A percentile compares a stretch with the other conserved stretches of the same genome.
Evolutionary conservation across 2,329 filamentous ascomycete genomes (phyloP).

Genomic region (Ophiocordyceps camponoti-leonardi): DNA sequence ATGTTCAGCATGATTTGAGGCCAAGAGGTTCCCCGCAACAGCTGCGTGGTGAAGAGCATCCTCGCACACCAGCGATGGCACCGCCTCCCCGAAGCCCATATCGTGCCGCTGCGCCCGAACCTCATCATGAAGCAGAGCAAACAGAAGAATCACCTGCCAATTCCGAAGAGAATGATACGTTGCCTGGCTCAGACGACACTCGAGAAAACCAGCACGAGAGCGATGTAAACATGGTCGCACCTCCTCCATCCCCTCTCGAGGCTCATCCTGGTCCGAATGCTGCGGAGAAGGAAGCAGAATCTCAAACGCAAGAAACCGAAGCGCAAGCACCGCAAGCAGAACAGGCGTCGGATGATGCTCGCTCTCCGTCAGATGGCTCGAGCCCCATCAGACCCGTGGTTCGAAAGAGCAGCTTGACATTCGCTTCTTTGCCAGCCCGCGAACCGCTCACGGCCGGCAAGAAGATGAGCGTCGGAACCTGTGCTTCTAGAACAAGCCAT

Average conservation of each 20-base stretch:
- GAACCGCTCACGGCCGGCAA: slow-evolving; percentile 76
- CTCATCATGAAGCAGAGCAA: slow-evolving; percentile 21
- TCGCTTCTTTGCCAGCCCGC: slow-evolving; percentile 79
- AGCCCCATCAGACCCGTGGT: slow-evolving; percentile 62
- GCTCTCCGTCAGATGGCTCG: slow-evolving; percentile 50
- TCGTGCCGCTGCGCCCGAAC: slow-evolving; percentile 11
- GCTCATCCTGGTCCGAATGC: not conserved
- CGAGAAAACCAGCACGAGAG: not conserved
- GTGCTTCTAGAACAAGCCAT: slow-evolving; percentile 62
- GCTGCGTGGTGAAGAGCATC: slow-evolving; percentile 5
- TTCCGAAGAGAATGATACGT: not conserved
- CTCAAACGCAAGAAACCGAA: not conserved
- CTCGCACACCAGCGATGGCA: slow-evolving; percentile 4
- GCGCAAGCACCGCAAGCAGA: not conserved
- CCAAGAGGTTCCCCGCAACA: slow-evolving; percentile 4
- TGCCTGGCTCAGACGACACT: not conserved
- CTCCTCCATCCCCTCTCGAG: not conserved
- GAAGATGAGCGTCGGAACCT: slow-evolving; percentile 47
- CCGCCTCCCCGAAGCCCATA: slow-evolving; percentile 9
- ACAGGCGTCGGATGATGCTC: slow-evolving; percentile 23
- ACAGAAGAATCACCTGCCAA: slow-evolving; percentile 8
- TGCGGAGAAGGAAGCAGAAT: not conserved
- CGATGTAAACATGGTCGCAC: not conserved
- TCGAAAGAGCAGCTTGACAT: slow-evolving; percentile 88
- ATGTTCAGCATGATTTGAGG: not conserved